phyloP scores from a whole-genome alignment of 108 stramenopile genomes.

The Nitzschia palea region DNA sequence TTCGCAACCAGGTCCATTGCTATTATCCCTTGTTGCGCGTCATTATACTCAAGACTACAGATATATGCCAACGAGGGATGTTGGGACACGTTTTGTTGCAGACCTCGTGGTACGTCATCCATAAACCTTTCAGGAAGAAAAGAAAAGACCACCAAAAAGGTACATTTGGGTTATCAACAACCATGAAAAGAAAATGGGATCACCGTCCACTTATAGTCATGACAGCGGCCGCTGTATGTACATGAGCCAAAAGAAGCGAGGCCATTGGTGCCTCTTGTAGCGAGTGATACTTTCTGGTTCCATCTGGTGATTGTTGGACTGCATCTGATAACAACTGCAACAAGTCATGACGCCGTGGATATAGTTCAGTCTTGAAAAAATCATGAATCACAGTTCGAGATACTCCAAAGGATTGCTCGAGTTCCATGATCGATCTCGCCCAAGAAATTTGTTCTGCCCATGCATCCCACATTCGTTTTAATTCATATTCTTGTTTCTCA shows the following conservation, averaged over 20 bases:
- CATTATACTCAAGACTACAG: too few relatives aligned
- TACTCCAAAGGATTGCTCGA: slow-evolving; percentile 45
- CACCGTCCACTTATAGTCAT: slow-evolving; percentile 26
- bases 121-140: too few relatives aligned
- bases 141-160: too few relatives aligned
- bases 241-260: slow-evolving; percentile 30
- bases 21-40: too few relatives aligned
- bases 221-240: slow-evolving; percentile 32
- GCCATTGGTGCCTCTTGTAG: slow-evolving; percentile 38
- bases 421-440: slow-evolving; percentile 30
- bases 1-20: too few relatives aligned
- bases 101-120: too few relatives aligned
- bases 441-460: slow-evolving; percentile 61
- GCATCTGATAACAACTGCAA: slow-evolving; percentile 33
- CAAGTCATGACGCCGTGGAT: slow-evolving; percentile 34
- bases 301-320: not conserved
- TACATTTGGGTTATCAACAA: too few relatives aligned
- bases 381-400: slow-evolving; percentile 21
- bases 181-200: too few relatives aligned
- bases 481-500: slow-evolving; percentile 43
- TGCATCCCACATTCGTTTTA: slow-evolving; percentile 56
- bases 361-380: slow-evolving; percentile 42
- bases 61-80: too few relatives aligned
- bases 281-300: not conserved
- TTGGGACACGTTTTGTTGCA: too few relatives aligned